These are phyloP conservation scores for Entophlyctis luteolus DNA, from an alignment of 192 early-diverging fungal species.

Conservation along the genomic window DNA sequence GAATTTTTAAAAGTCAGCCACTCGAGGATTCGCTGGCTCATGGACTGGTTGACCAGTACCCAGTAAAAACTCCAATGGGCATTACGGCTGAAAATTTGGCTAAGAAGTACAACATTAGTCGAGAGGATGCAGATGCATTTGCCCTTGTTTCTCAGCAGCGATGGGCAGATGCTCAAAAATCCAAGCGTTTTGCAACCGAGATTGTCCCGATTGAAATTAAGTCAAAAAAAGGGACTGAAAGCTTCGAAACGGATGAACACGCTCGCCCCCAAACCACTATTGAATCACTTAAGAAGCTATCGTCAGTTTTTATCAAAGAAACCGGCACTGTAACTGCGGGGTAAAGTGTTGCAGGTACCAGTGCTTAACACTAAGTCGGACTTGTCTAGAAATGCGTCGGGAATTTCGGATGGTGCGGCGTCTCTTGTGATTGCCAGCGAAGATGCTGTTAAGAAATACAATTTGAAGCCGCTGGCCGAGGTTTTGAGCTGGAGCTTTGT, in stretches of 20 bases:
- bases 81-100: conserved; percentile 93
- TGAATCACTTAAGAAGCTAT: conserved; percentile 73
- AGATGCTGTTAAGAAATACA: conserved; percentile 74
- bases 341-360: conserved; percentile 23
- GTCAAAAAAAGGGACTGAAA: conserved; percentile 68
- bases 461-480: conserved; percentile 78
- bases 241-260: conserved; percentile 79
- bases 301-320: conserved; percentile 84
- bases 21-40: conserved; percentile 86
- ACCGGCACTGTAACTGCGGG: conserved; percentile 86
- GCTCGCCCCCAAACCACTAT: conserved; percentile 80
- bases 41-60: conserved; percentile 81
- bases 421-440: conserved; percentile 82
- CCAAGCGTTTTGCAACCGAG: conserved; percentile 68
- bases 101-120: conserved; percentile 75
- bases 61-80: conserved; percentile 80
- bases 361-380: background rate
- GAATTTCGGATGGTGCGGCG: conserved; percentile 91
- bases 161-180: conserved; percentile 62
- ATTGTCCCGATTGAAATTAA: conserved; percentile 81
- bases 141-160: conserved; percentile 81
- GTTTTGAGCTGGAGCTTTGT: conserved; percentile 79
- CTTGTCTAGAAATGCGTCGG: conserved; percentile 72
- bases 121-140: conserved; percentile 79
- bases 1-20: conserved; percentile 49